Evolutionary conservation across 768 basidiomycete species (phyloP), one percentile per base, ranked within the genome.

Genomic region (Auricularia sp.): DNA sequence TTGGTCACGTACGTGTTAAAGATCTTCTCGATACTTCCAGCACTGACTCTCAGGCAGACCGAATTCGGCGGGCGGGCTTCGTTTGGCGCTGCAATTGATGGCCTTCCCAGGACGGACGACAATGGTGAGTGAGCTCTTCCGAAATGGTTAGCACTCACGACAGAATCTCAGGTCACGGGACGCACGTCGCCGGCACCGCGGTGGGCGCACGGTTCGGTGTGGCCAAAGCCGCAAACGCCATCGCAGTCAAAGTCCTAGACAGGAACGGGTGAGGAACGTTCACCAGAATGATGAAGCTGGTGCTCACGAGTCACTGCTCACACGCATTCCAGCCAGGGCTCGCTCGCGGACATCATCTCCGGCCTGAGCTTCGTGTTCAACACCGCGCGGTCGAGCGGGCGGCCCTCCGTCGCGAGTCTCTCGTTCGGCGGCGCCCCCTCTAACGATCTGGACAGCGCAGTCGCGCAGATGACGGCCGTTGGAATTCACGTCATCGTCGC

Each of bases 41-140:
- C 2, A 37, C 13, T 24, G 10, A 39, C 45, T 21, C 14, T 16
- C 8, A 42, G 21, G 21, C 66, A 78, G 77, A 63, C 54, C 18
- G 69, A 77, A 64, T 81, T 81, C 64, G 77, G 72, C 65, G 79
- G 78, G 2, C 78, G 80, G 39, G 80, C 79, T 16, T 67, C 64
- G n/a, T 79, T 76, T 76, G 80, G 79, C 14, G 70, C 72, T 2
- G 77, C 73, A 37, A 78, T 79, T 64, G 74, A 74, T 13, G 71
- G 47, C 69, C 72, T 64, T 21, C 47, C 47, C 14, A 16, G 47
- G 21, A 16, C 18, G 16, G 47, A 51, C 47, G 47, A 51, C 21
- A 51, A 51, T 16, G 47, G 51, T 67, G 65, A 66, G 42, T 36
- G 37, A 39, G 37, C 37, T 33, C 21, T 18, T 24, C 16, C 24